Evolutionary conservation across 1,284 basidiomycete genomes (phyloP).

Genomic region (Gymnopus androsaceus): DNA sequence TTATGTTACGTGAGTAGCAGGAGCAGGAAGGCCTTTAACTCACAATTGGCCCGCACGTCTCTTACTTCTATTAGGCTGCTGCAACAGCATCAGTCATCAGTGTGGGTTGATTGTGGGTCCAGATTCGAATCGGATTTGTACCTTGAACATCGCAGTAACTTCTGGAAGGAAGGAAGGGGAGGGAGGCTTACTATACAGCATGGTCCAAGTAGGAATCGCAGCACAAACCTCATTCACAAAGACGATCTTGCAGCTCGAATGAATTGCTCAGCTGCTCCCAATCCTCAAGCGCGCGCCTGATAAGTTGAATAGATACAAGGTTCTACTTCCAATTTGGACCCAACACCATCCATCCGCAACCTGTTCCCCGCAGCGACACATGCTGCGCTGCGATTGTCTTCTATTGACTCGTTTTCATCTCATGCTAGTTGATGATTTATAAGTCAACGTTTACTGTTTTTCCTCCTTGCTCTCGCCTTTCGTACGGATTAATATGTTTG

Average conservation of each 20-base stretch:
- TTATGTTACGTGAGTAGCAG: too few relatives aligned
- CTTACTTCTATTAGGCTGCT: too few relatives aligned
- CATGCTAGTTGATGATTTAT: neutral
- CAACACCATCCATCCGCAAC: neutral
- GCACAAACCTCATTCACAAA: neutral
- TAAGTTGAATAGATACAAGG: neutral
- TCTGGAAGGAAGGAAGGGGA: too few relatives aligned
- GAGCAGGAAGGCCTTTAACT: too few relatives aligned
- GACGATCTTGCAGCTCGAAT: neutral
- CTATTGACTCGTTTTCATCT: neutral
- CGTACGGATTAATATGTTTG: neutral
- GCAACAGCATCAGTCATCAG: too few relatives aligned
- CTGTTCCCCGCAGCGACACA: neutral
- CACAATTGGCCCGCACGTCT: too few relatives aligned
- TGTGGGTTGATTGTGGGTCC: too few relatives aligned
- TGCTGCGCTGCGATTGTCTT: neutral
- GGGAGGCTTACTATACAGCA: too few relatives aligned
- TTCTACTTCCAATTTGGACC: neutral
- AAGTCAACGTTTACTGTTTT: neutral
- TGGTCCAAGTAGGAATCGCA: neutral
- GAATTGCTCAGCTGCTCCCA: too few relatives aligned
- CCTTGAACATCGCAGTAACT: too few relatives aligned
- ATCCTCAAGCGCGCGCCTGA: conserved; percentile 1
- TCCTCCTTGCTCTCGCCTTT: neutral
- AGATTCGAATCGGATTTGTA: too few relatives aligned